Base-by-base conservation (phyloP, 2,329 filamentous ascomycete genomes). In the Venturia pyrina region DNA sequence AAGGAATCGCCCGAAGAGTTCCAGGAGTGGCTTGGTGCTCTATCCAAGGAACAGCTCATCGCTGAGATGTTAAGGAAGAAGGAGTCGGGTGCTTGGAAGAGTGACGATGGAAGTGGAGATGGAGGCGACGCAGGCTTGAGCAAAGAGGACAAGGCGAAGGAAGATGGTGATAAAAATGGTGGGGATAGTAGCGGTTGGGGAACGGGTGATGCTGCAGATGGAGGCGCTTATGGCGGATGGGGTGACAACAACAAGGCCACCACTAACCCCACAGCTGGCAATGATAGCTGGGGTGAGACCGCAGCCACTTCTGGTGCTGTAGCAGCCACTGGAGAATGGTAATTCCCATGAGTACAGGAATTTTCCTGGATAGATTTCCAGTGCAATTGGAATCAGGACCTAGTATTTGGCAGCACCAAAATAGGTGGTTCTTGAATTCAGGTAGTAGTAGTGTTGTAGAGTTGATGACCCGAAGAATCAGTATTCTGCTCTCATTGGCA, bases 21-120 rank as follows among this genome's bases (percentile, higher is more conserved):
- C 63, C 67, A 69, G 13, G 66, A 70, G 44, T 66, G 68, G 62
- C 66, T 73, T 37, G 67, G 71, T 67, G 67, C 69, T 19, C 21
- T 76, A 60, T 70, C 72, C 17, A 76, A 74, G 69, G 70, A 73
- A 41, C 67, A 75, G 67, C 59, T 73, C 65, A 67, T 75, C 41
- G 68, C 70, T 61, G 68, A 72, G 69, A 43, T 73, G 66, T 65
- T 72, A 67, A 66, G 46, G 64, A 56, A 46, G 43, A 66, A 40
- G 37, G 46, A 19, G 56, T 41, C 40, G 13, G 63, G 48, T 24
- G 44, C 37, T 41, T 65, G 44, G 40, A 50, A 64, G 41, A 50
- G 41, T 37, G 62, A 64, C 32, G 62, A 24, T 53, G 44, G 62
- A 32, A 62, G 28, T 37, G 53, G 53, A 6, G 53, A 59, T 59